phyloP scores from a whole-genome alignment of 2,329 filamentous ascomycete species.

The Penicillium sp. region DNA sequence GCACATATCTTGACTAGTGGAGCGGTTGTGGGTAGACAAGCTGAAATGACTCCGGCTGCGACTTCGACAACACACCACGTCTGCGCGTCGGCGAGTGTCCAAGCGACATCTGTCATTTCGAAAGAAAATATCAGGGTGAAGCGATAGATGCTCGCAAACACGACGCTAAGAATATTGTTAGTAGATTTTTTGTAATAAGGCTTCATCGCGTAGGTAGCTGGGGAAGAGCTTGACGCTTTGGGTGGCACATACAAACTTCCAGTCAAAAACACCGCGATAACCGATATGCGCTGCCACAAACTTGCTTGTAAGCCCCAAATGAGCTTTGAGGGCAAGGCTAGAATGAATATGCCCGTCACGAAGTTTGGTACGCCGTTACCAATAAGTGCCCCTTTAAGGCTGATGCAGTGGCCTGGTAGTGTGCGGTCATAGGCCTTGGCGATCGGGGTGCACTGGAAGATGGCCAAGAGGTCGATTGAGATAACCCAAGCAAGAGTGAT shows the following conservation, averaged over 20 bases:
- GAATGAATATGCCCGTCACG: background rate
- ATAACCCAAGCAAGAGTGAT: background rate
- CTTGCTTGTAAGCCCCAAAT: conserved; percentile 2
- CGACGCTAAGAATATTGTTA: background rate
- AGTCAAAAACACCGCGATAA: background rate
- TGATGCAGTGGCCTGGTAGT: background rate
- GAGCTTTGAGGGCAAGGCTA: background rate
- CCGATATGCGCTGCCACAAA: background rate
- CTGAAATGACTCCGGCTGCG: conserved; percentile 6
- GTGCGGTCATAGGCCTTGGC: background rate
- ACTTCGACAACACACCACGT: conserved; percentile 8
- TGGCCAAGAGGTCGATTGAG: background rate
- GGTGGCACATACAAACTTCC: conserved; percentile 1
- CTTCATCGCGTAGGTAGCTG: background rate
- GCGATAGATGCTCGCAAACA: conserved; percentile 1
- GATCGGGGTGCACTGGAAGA: background rate
- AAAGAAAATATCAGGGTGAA: background rate
- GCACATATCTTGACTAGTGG: conserved; percentile 3
- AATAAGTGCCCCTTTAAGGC: background rate
- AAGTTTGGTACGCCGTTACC: background rate
- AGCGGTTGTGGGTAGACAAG: conserved; percentile 7
- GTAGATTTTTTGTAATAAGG: background rate
- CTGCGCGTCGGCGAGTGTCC: conserved; percentile 5
- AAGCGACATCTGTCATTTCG: background rate
- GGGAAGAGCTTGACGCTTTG: background rate